Percentiles rank a stretch among this genome's conserved stretches.
These are phyloP conservation scores for Aurantiochytrium sp. DNA, from an alignment of 108 stramenopile species.

Conservation along the genomic window DNA sequence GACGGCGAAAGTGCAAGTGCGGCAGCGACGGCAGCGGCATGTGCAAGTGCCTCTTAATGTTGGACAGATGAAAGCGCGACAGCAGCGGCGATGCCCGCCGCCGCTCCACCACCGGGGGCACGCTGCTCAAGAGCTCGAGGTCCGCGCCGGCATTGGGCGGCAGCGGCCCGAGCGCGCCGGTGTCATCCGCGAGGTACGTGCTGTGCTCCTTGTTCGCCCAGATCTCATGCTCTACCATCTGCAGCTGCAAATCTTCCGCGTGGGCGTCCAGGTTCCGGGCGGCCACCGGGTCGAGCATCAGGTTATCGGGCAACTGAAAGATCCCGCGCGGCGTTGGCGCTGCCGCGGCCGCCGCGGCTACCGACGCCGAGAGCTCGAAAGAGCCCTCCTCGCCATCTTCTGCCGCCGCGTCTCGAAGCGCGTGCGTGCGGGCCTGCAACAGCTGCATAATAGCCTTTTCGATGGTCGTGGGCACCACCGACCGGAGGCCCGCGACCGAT, in stretches of 20 bases:
- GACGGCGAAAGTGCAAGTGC: not conserved
- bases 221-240: not conserved
- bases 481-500: not conserved
- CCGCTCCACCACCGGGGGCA: not conserved
- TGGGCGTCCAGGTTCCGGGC: not conserved
- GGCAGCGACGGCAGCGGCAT: not conserved
- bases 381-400: not conserved
- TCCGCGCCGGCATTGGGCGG: not conserved
- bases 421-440: not conserved
- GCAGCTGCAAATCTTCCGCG: not conserved
- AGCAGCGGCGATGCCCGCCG: not conserved
- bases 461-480: not conserved
- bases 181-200: not conserved
- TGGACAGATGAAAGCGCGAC: not conserved
- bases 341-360: not conserved
- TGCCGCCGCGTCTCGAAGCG: not conserved
- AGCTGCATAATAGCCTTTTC: not conserved
- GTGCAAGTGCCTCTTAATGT: not conserved
- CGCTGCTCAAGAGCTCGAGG: not conserved
- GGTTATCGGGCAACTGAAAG: not conserved
- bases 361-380: not conserved
- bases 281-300: not conserved
- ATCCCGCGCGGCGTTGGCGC: not conserved
- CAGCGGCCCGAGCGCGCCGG: not conserved
- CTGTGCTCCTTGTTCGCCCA: not conserved